Evolutionary conservation across 1,284 basidiomycete genomes (phyloP), one percentile per base, ranked within the genome.

Genomic region (Malassezia japonica): DNA sequence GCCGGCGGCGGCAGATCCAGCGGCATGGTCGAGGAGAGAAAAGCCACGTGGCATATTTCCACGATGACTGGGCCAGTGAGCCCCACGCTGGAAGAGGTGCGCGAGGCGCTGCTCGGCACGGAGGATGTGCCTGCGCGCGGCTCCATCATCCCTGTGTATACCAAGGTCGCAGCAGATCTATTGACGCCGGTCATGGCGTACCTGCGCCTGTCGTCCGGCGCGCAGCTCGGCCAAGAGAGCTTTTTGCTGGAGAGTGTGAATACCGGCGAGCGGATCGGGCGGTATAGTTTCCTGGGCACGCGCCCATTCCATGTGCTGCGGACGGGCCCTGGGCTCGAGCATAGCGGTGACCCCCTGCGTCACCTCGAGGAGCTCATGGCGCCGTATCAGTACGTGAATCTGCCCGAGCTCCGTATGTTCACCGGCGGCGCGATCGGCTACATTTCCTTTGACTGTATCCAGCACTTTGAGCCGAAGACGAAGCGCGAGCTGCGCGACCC

Each of bases 351-450:
- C 73, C 94, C 94, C 6, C 82, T 92, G 76, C 72, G 76, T 21
- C 81, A 80, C 20, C 80, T 99, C 45, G 86, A 98, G 75, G 83
- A 81, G 62, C 89, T 94, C 72, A 82, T 99, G 27, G 78, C 83
- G 13, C 77, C 83, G 50, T 91, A 94, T 77, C 80, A 85, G 73
- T 96, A 94, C 72, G 81, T 94, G 72, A 84, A 85, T 72, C 82
- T 95, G 13, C 88, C 88, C 6, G 86, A 90, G 73, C 79, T 95
- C 34, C 84, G 86, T 0, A 92, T 90, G 0, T 96, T 98, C 73
- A 95, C 92, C 24, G 94, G 94, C 43, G 94, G 94, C 45, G 92
- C 92, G 0, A 88, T 98, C 65, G 94, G 94, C 37, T 98, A 95
- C 76, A 88, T 98, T 61, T 82, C 87, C 12, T 99, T 92, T 76